Evolutionary conservation across 2,329 filamentous ascomycete genomes (phyloP).

Genomic region (Hypoxylon rubiginosum): DNA sequence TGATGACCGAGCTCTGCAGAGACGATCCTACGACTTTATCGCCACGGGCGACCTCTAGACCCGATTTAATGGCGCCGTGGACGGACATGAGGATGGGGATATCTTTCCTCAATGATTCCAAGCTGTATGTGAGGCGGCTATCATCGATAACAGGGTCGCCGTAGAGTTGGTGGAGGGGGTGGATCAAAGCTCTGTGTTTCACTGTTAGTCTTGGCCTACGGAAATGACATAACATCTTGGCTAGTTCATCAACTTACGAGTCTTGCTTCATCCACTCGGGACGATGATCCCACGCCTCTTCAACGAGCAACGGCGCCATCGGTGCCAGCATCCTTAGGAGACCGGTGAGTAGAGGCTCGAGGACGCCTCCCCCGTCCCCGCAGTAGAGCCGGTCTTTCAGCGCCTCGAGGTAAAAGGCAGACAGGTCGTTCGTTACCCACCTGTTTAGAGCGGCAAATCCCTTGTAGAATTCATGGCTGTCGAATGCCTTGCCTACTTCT

Average conservation of each 20-base stretch:
- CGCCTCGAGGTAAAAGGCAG: slow-evolving; percentile 93
- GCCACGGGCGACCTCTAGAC: slow-evolving; percentile 78
- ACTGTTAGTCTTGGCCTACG: not conserved
- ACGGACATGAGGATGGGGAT: slow-evolving; percentile 66
- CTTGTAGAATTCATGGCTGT: slow-evolving; percentile 85
- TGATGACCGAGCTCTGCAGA: slow-evolving; percentile 79
- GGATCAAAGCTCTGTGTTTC: slow-evolving; percentile 45
- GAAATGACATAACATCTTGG: not conserved
- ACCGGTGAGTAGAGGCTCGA: slow-evolving; percentile 77
- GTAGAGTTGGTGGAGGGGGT: slow-evolving; percentile 65
- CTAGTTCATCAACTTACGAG: slow-evolving; percentile 51
- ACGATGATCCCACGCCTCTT: slow-evolving; percentile 87
- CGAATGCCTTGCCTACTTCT: slow-evolving; percentile 74
- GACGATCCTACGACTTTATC: slow-evolving; percentile 83
- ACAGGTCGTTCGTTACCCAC: slow-evolving; percentile 87
- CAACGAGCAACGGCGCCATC: slow-evolving; percentile 84
- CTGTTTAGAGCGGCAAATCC: slow-evolving; percentile 79
- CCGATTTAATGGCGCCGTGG: slow-evolving; percentile 77
- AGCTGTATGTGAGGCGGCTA: slow-evolving; percentile 56
- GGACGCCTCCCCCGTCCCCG: slow-evolving; percentile 74
- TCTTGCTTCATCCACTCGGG: slow-evolving; percentile 73
- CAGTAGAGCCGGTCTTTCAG: slow-evolving; percentile 95
- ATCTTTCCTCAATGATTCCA: slow-evolving; percentile 57
- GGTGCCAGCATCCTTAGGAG: slow-evolving; percentile 84
- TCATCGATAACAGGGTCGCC: slow-evolving; percentile 58